phyloP scores from a whole-genome alignment of 2,329 filamentous ascomycete species.

The Fusarium nelsonii region DNA sequence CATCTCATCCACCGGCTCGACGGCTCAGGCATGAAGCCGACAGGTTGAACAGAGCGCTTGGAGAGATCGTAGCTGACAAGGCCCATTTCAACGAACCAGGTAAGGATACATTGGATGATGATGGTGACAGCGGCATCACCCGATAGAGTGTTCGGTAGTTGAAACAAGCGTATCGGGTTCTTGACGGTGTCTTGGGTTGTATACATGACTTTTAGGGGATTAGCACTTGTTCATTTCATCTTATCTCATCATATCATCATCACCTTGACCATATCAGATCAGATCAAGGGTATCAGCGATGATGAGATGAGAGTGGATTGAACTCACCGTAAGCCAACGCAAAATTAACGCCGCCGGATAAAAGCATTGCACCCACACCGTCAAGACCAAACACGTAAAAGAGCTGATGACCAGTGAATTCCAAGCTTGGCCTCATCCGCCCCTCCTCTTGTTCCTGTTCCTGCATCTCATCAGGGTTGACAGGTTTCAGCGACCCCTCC shows the following conservation, averaged over 20 bases:
- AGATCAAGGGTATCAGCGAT: too few species aligned
- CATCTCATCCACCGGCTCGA: conserved; percentile 53
- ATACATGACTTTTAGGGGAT: conserved; percentile 59
- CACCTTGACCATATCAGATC: not conserved
- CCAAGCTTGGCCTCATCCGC: conserved; percentile 54
- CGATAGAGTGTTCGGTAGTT: conserved; percentile 64
- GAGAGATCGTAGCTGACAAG: conserved; percentile 63
- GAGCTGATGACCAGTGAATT: conserved; percentile 59
- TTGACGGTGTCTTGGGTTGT: conserved; percentile 52
- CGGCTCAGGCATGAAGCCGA: conserved; percentile 59
- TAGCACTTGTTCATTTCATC: not conserved
- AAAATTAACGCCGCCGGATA: conserved; percentile 66
- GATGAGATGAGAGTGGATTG: not conserved
- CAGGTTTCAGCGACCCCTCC: conserved; percentile 19
- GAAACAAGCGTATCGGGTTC: conserved; percentile 61
- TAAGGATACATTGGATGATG: conserved; percentile 63
- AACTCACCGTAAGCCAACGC: conserved; percentile 62
- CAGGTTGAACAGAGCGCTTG: conserved; percentile 59
- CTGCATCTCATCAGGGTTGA: conserved; percentile 23
- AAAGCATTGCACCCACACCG: conserved; percentile 60
- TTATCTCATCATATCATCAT: not conserved
- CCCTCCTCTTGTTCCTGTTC: conserved; percentile 28
- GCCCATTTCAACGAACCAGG: conserved; percentile 63
- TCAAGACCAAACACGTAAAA: conserved; percentile 64
- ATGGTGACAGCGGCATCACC: conserved; percentile 64